Evolutionary conservation across 768 basidiomycete genomes (phyloP), one percentile per base, ranked within the genome.

Genomic region (Termitomyces sp.): DNA sequence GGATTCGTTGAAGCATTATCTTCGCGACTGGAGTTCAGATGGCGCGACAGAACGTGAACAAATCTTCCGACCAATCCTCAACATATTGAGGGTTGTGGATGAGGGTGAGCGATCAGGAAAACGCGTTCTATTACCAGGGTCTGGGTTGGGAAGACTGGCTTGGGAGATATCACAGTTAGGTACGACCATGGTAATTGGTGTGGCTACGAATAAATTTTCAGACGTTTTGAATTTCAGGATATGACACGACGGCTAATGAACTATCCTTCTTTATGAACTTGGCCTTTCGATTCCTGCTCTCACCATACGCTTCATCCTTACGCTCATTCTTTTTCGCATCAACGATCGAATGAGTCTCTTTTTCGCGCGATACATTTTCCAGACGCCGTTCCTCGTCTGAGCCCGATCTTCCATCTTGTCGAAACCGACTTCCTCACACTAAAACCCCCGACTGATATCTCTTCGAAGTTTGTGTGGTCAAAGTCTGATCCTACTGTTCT

Each of bases 281-380:
- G 13, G 79, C 80, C 0, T 74, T 84, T 52, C 78, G 79, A 3
- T 82, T 84, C 63, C 71, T 88, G 13, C 73, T 84, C 16, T 83
- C 80, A 1, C 72, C 84, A 87, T 64, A 66, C 60, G 9, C 53
- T 88, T 6, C 76, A 78, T 40, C 88, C 88, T 0, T 88, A 81
- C 61, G 73, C 82, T 0, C 80, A 86, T 59, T 85, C 83, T 80
- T 87, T 85, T 67, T 88, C 86, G 16, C 86, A 89, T 63, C 84
- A 87, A 60, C 75, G 79, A 12, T 72, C 71, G 22, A 73, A 72
- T 13, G 72, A 72, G 15, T 65, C 75, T 11, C 64, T 84, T 2
- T 83, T 87, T 63, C 81, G 85, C 16, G 31, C 64, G 3, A 70
- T 87, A 48, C 56, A 63, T 0, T 85, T 88, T 60, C 88, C 88